phyloP scores from a whole-genome alignment of 345 rosid species.

The Dipteronia sinensis region DNA sequence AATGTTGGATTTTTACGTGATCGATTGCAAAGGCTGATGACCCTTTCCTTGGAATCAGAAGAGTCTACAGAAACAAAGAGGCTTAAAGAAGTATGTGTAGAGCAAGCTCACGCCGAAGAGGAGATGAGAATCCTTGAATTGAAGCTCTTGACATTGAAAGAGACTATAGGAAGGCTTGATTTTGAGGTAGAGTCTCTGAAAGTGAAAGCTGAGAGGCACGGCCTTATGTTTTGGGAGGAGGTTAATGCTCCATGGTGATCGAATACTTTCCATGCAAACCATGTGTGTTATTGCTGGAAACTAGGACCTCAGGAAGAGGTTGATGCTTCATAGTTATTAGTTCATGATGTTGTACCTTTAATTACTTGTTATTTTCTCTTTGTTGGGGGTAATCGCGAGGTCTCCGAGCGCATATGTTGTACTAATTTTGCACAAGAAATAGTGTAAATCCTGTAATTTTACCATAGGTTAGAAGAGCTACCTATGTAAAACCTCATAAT shows the following conservation, averaged over 20 bases:
- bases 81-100: conserved; percentile 22
- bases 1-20: conserved; percentile 43
- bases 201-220: conserved; percentile 30
- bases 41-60: conserved; percentile 32
- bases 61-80: conserved; percentile 29
- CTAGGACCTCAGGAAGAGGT: background rate
- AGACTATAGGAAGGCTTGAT: conserved; percentile 29
- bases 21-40: conserved; percentile 36
- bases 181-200: conserved; percentile 31
- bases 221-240: conserved; percentile 31
- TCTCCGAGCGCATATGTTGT: background rate
- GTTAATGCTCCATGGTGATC: conserved; percentile 41
- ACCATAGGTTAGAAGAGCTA: background rate
- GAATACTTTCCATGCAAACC: background rate
- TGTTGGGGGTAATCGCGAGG: background rate
- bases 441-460: conserved; percentile 17
- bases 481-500: background rate
- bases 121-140: conserved; percentile 35
- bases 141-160: conserved; percentile 29
- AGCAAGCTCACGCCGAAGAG: conserved; percentile 30
- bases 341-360: background rate
- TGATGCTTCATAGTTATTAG: background rate
- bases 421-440: background rate
- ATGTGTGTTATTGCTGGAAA: background rate
- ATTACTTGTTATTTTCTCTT: background rate